Evolutionary conservation across 306 rosid genomes (phyloP).

Genomic region (Vigna angularis): DNA sequence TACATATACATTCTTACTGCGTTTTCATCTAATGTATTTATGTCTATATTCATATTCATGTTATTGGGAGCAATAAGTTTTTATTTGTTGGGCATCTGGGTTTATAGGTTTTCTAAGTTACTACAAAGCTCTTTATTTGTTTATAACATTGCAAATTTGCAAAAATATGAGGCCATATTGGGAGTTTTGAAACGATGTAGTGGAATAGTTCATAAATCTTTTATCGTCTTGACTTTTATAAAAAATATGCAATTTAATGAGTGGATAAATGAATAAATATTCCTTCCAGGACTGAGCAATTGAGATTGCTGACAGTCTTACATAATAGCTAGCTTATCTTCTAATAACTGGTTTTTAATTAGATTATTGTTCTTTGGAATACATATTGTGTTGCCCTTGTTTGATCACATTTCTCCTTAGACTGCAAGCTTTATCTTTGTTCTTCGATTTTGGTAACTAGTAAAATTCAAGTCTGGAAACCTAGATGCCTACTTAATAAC

Average conservation of each 20-base stretch:
- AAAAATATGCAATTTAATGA: background rate
- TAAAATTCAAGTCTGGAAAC: conserved; percentile 7
- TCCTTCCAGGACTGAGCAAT: background rate
- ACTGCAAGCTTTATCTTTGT: conserved; percentile 4
- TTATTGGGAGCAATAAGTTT: background rate
- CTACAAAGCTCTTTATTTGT: background rate
- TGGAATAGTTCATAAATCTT: conserved; percentile 1
- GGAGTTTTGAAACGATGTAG: conserved; percentile 13
- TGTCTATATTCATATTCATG: background rate
- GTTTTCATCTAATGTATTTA: background rate
- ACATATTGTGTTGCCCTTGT: background rate
- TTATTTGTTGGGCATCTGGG: background rate
- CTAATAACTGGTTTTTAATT: conserved; percentile 3
- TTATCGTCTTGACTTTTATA: conserved; percentile 5
- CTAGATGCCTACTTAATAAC: background rate
- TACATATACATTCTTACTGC: conserved; percentile 35
- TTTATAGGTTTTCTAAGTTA: conserved; percentile 20
- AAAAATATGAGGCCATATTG: background rate
- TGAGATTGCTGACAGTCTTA: conserved; percentile 2
- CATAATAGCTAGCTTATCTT: conserved; percentile 20
- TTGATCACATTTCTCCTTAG: conserved; percentile 10
- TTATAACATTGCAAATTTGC: conserved; percentile 13
- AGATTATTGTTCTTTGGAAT: background rate
- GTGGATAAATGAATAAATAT: background rate
- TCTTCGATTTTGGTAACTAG: background rate